phyloP scores from a whole-genome alignment of 2,329 filamentous ascomycete genomes.

The Monilinia laxa region DNA sequence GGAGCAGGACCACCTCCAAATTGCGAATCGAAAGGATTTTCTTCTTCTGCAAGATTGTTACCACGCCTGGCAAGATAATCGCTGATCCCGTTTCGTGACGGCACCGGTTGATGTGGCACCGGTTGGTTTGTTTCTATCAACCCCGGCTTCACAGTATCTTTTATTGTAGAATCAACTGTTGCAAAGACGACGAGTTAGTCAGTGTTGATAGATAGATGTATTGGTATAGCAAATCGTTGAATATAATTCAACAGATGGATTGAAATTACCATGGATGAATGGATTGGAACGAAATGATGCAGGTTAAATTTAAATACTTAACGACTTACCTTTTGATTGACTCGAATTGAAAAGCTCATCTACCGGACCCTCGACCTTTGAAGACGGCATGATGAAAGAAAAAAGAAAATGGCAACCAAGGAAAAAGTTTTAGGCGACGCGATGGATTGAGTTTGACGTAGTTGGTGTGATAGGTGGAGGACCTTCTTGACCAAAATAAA shows the following conservation, averaged over 20 bases:
- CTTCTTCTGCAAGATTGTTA: constrained; percentile 66
- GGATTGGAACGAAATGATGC: background rate
- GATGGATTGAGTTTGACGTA: background rate
- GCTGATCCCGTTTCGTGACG: constrained; percentile 50
- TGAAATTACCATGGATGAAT: background rate
- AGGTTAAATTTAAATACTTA: background rate
- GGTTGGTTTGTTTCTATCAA: background rate
- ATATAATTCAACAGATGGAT: background rate
- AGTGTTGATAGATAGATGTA: background rate
- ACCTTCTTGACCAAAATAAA: background rate
- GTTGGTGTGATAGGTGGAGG: background rate
- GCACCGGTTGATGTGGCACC: constrained; percentile 49
- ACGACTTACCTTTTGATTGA: background rate
- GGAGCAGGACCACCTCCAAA: constrained; percentile 49
- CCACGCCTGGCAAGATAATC: constrained; percentile 59
- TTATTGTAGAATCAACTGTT: background rate
- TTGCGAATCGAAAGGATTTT: constrained; percentile 95
- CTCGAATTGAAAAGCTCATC: background rate
- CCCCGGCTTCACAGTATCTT: background rate
- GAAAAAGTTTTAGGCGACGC: background rate
- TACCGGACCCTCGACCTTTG: background rate
- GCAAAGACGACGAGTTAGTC: background rate
- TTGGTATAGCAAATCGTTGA: background rate
- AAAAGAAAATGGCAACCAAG: background rate
- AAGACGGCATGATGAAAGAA: constrained; percentile 3